A percentile compares a stretch with the other conserved stretches of the same genome.
These are phyloP conservation scores for Mycena haematopus DNA, from an alignment of 768 basidiomycete genomes.

Conservation along the genomic window DNA sequence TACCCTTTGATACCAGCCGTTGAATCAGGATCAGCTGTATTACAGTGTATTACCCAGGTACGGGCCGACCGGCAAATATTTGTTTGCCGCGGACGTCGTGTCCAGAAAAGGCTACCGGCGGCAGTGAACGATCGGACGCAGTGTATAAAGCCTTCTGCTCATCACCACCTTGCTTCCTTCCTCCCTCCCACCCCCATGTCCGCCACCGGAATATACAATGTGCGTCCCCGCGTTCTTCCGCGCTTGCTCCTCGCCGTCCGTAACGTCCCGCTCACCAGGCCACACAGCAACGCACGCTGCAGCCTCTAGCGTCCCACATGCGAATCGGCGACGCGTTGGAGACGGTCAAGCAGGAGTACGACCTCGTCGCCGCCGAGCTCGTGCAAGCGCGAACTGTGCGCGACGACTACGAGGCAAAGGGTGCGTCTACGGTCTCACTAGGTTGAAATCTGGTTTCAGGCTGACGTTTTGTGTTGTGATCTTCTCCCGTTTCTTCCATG, in stretches of 20 bases:
- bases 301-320: conserved; percentile 54
- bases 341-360: conserved; percentile 84
- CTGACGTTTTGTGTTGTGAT: conserved; percentile 1
- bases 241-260: not conserved
- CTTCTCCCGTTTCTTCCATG: not conserved
- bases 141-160: conserved; percentile 11
- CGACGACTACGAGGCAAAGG: conserved; percentile 90
- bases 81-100: conserved; percentile 4
- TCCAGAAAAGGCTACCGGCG: conserved; percentile 18
- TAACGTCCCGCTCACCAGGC: not conserved
- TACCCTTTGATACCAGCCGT: too few species aligned
- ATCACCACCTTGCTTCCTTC: conserved; percentile 17
- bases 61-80: not conserved
- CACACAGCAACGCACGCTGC: conserved; percentile 54
- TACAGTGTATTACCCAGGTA: not conserved
- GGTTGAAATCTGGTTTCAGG: not conserved
- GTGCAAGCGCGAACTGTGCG: conserved; percentile 73
- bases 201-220: conserved; percentile 17
- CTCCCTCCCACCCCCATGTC: conserved; percentile 20
- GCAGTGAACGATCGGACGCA: conserved; percentile 14
- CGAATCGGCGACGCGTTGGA: conserved; percentile 84
- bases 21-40: not conserved
- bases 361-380: conserved; percentile 72
- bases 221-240: not conserved
- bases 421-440: conserved; percentile 61